Evolutionary conservation across 2,329 filamentous ascomycete species (phyloP), one percentile per base, ranked within the genome.

Genomic region (Alternaria alternata): DNA sequence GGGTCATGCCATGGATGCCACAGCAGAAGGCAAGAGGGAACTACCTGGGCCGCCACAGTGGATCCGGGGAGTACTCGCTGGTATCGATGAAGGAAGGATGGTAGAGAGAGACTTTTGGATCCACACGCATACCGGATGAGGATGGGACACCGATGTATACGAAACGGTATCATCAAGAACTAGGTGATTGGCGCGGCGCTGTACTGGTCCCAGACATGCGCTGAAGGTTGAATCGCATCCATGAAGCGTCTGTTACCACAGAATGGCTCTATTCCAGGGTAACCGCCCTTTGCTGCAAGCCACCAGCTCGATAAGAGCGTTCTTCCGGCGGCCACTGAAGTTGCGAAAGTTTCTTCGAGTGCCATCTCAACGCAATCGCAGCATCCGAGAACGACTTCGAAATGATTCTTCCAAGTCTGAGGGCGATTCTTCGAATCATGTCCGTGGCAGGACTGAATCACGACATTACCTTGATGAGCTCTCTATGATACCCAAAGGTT

Each of bases 81-180:
- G 71, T 11, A 72, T 73, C 57, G 63, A 68, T 49, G 68, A 71
- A 56, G 71, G 71, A 11, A 71, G 69, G 47, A 64, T 74, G 59
- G 59, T 64, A 30, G 68, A 69, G 41, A 65, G 65, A 49, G 72
- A 74, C 49, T 71, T 74, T 52, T 75, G 69, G 70, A 69, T 68
- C 14, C 61, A 72, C 43, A 67, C 63, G 18, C 68, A 67, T 62
- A 62, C 59, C 30, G 65, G 62, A 49, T 61, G 62, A 65, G 11
- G 16, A 39, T n/a, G 16, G 20, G 11, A 41, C 2, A 3, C 11
- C 7, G 22, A n/a, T 32, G 11, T 7, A 14, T 9, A 12, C 39
- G 20, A 20, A n/a, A 24, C 12, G 12, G 24, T 38, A 38, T 7
- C 24, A 24, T 5, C 41, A 8, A 16, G 16, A 8, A 30, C 6